A percentile compares a stretch with the other conserved stretches of the same genome.
These are phyloP conservation scores for Pochonia chlamydosporia DNA, from an alignment of 2,329 filamentous ascomycete species.

Conservation along the genomic window DNA sequence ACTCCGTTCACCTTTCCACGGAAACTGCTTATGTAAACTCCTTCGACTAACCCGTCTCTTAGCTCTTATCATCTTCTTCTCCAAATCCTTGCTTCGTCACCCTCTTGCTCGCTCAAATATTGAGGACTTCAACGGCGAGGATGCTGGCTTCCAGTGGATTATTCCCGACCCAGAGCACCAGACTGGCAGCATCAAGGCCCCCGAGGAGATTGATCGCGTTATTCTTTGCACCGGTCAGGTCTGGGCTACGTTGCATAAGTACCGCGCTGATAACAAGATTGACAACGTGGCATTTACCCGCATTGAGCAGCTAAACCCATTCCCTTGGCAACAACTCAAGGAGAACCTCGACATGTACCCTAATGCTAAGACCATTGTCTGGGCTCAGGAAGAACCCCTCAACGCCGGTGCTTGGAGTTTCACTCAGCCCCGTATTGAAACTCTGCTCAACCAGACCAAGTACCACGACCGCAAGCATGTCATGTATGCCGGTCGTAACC, in stretches of 20 bases:
- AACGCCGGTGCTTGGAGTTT: slow-evolving; percentile 97
- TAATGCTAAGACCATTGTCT: slow-evolving; percentile 96
- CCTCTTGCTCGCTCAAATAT: slow-evolving; percentile 84
- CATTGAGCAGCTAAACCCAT: slow-evolving; percentile 96
- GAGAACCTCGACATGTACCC: slow-evolving; percentile 96
- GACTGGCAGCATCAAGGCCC: slow-evolving; percentile 64
- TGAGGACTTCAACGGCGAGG: slow-evolving; percentile 81
- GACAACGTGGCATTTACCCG: slow-evolving; percentile 91
- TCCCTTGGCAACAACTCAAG: slow-evolving; percentile 95
- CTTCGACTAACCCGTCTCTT: slow-evolving; percentile 1
- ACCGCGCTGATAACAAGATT: slow-evolving; percentile 80
- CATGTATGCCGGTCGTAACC: slow-evolving; percentile 92
- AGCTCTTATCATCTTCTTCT: slow-evolving; percentile 98
- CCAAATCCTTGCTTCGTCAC: slow-evolving; percentile 91
- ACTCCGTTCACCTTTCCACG: background rate
- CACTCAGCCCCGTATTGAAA: slow-evolving; percentile 96
- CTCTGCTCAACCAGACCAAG: slow-evolving; percentile 85
- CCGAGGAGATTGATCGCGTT: slow-evolving; percentile 87
- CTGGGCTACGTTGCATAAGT: slow-evolving; percentile 82
- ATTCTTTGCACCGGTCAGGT: slow-evolving; percentile 94
- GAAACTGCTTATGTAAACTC: background rate
- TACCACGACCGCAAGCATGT: slow-evolving; percentile 92
- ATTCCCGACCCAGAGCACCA: slow-evolving; percentile 85
- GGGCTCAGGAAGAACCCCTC: slow-evolving; percentile 94
- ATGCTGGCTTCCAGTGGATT: slow-evolving; percentile 92